These are phyloP conservation scores for Arachis stenosperma DNA, from an alignment of 306 rosid species.

Conservation along the genomic window DNA sequence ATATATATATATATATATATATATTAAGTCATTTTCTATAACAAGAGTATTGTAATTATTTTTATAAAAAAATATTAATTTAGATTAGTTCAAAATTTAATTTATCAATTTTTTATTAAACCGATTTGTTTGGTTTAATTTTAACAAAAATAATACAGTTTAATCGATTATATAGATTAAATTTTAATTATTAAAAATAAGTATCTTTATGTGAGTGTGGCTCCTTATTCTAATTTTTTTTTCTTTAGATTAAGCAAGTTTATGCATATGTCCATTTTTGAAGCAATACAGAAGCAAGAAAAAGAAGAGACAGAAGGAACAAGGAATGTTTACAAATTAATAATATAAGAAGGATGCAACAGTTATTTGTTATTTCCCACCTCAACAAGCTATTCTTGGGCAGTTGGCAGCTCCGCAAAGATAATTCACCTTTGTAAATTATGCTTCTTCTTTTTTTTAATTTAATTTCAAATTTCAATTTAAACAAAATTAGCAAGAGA, in stretches of 20 bases:
- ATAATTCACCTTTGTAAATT: constrained; percentile 35
- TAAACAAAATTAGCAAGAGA: constrained; percentile 26
- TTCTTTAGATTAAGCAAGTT: not conserved
- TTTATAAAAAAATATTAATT: too few species aligned
- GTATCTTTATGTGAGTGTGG: too few species aligned
- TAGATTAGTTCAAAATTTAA: too few species aligned
- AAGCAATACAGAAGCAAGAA: not conserved
- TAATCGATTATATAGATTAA: too few species aligned
- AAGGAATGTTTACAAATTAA: constrained; percentile 39
- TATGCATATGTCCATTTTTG: not conserved
- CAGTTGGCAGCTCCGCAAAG: constrained; percentile 67
- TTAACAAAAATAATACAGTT: too few species aligned
- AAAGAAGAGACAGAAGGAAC: constrained; percentile 24
- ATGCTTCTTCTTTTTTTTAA: constrained; percentile 13
- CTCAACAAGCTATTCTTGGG: constrained; percentile 82
- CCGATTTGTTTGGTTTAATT: too few species aligned
- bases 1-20: too few species aligned
- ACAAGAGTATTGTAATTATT: too few species aligned
- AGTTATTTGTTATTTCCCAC: constrained; percentile 54
- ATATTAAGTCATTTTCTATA: too few species aligned
- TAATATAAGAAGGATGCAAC: constrained; percentile 26
- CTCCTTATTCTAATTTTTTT: too few species aligned
- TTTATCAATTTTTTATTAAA: too few species aligned
- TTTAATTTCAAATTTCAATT: not conserved
- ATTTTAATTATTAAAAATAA: too few species aligned